phyloP scores from a whole-genome alignment of 352 stramenopile genomes.

The Blastocystis sp. region DNA sequence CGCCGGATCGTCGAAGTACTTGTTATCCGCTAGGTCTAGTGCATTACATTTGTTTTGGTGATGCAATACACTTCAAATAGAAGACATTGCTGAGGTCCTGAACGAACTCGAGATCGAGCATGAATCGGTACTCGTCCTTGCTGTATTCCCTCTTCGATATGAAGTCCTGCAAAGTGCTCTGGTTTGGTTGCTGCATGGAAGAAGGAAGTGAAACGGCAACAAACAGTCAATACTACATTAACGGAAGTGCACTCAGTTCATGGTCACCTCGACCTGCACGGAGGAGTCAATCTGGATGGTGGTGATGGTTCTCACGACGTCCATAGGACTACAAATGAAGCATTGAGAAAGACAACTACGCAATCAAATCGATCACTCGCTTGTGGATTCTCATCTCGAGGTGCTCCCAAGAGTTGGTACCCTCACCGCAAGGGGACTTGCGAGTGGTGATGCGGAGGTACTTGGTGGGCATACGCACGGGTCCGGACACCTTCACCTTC shows the following conservation, averaged over 20 bases:
- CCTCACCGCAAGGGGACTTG: conserved; percentile 94
- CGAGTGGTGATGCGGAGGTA: conserved; percentile 95
- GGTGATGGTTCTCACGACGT: conserved; percentile 99
- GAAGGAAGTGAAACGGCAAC: background rate
- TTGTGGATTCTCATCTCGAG: conserved; percentile 99
- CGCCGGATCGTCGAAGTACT: conserved; percentile 86
- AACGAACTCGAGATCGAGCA: conserved; percentile 90
- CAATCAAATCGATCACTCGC: conserved; percentile 98
- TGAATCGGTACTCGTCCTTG: conserved; percentile 87
- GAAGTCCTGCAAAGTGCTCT: background rate
- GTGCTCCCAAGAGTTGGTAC: conserved; percentile 90
- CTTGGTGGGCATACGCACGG: conserved; percentile 98
- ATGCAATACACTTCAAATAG: conserved; percentile 84
- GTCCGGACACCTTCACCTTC: conserved; percentile 95
- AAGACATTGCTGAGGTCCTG: conserved; percentile 86
- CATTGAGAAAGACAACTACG: conserved; percentile 68
- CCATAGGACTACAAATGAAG: conserved; percentile 81
- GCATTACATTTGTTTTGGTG: background rate
- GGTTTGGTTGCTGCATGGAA: background rate
- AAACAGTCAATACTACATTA: background rate
- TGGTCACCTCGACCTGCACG: conserved; percentile 63
- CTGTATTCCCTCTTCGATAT: conserved; percentile 64
- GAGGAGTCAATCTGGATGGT: conserved; percentile 83
- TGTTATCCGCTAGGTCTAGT: conserved; percentile 85
- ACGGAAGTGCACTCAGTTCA: conserved; percentile 43